phyloP scores from a whole-genome alignment of 441 rosid species.

The Monsonia emarginata region DNA sequence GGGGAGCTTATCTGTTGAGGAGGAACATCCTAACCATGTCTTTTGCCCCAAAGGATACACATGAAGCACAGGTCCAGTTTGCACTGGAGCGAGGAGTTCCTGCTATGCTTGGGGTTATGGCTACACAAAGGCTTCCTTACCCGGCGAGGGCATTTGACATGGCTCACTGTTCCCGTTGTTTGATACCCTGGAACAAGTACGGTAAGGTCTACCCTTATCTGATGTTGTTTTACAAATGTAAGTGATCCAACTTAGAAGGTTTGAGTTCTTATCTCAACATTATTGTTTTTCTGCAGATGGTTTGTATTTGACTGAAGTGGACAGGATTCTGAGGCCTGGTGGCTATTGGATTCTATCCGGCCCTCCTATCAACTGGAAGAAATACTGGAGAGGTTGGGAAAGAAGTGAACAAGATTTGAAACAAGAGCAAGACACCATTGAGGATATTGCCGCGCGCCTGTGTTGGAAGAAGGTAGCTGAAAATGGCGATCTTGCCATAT shows the following conservation, averaged over 20 bases:
- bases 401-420: slow-evolving; percentile 58
- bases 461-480: slow-evolving; percentile 56
- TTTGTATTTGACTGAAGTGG: slow-evolving; percentile 70
- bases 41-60: slow-evolving; percentile 95
- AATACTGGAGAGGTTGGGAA: slow-evolving; percentile 93
- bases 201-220: slow-evolving; percentile 33
- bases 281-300: slow-evolving; percentile 55
- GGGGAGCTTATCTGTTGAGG: slow-evolving; percentile 93
- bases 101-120: slow-evolving; percentile 84
- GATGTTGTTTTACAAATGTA: no score
- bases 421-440: slow-evolving; percentile 21
- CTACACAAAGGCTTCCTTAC: slow-evolving; percentile 90
- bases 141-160: slow-evolving; percentile 89
- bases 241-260: neutral
- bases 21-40: slow-evolving; percentile 78
- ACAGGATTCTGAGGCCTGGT: slow-evolving; percentile 87
- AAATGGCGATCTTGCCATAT: slow-evolving; percentile 44
- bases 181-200: slow-evolving; percentile 95
- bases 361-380: slow-evolving; percentile 85
- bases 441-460: slow-evolving; percentile 37
- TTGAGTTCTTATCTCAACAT: no score
- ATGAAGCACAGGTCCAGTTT: slow-evolving; percentile 95
- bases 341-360: slow-evolving; percentile 98
- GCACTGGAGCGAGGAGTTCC: slow-evolving; percentile 97
- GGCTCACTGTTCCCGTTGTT: slow-evolving; percentile 99